phyloP scores from a whole-genome alignment of 2,329 filamentous ascomycete species.

The Cordyceps javanica region DNA sequence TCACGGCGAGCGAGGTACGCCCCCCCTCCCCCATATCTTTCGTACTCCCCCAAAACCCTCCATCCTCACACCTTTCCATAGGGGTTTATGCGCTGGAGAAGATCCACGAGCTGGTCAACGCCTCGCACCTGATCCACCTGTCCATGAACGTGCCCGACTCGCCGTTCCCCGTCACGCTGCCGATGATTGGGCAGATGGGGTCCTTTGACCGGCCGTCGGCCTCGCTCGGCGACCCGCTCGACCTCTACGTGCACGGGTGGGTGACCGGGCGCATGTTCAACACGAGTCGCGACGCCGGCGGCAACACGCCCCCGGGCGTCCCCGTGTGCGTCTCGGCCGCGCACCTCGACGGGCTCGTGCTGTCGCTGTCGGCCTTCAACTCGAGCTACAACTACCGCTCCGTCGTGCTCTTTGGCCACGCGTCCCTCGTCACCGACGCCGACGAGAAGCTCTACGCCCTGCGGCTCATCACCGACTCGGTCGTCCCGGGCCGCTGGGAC shows the following conservation, averaged over 20 bases:
- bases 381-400: conserved; percentile 87
- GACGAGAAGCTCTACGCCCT: conserved; percentile 75
- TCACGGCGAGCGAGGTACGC: conserved; percentile 55
- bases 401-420: conserved; percentile 71
- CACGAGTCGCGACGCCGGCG: conserved; percentile 32
- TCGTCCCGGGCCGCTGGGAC: conserved; percentile 64
- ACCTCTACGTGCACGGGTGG: conserved; percentile 81
- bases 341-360: conserved; percentile 71
- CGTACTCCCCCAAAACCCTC: background rate
- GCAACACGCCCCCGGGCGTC: conserved; percentile 50
- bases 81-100: conserved; percentile 65
- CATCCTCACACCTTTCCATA: conserved; percentile 29
- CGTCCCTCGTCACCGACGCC: conserved; percentile 56
- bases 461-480: conserved; percentile 68
- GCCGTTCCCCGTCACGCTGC: conserved; percentile 70
- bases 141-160: conserved; percentile 62
- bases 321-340: conserved; percentile 68
- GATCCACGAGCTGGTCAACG: conserved; percentile 72
- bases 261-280: conserved; percentile 73
- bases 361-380: conserved; percentile 71
- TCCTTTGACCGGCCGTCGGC: conserved; percentile 60
- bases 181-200: conserved; percentile 81
- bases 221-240: conserved; percentile 56
- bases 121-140: conserved; percentile 68
- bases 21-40: background rate